Conservation (phyloP, 225 moss, liverwort and hornwort species). For the Marchantia polymorpha region DNA sequence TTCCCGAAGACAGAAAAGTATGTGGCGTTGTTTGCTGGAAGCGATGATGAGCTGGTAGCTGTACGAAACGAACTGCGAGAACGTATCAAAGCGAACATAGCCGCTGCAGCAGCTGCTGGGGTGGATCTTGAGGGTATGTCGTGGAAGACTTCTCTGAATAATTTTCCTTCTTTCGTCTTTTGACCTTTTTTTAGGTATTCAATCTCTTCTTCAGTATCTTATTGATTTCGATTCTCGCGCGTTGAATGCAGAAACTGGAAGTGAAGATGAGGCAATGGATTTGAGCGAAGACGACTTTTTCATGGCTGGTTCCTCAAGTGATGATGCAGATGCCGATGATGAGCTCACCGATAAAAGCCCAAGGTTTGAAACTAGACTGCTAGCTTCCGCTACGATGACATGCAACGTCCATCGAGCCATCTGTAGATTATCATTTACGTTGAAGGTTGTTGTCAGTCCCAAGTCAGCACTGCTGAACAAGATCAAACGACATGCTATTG, state of each 20-base stretch:
- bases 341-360: conserved; percentile 93
- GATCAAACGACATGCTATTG: neutral
- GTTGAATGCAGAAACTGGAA: conserved; percentile 78
- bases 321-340: conserved; percentile 98
- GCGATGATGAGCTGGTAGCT: conserved; percentile 66
- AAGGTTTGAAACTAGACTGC: conserved; percentile 43
- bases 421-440: neutral
- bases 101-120: conserved; percentile 87
- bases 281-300: conserved; percentile 99
- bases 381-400: conserved; percentile 1
- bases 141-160: neutral
- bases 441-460: neutral
- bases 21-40: conserved; percentile 78
- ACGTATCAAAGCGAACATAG: conserved; percentile 78
- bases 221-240: neutral
- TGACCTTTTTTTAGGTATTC: neutral
- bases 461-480: neutral
- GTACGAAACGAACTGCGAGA: conserved; percentile 72
- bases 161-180: neutral
- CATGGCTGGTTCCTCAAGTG: conserved; percentile 93
- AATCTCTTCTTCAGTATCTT: neutral
- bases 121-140: conserved; percentile 76
- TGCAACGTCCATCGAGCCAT: neutral
- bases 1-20: conserved; percentile 99
- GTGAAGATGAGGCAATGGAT: conserved; percentile 94